Evolutionary conservation across 176 grass and related monocot species (phyloP).

Genomic region (Urochloa ruziziensis): DNA sequence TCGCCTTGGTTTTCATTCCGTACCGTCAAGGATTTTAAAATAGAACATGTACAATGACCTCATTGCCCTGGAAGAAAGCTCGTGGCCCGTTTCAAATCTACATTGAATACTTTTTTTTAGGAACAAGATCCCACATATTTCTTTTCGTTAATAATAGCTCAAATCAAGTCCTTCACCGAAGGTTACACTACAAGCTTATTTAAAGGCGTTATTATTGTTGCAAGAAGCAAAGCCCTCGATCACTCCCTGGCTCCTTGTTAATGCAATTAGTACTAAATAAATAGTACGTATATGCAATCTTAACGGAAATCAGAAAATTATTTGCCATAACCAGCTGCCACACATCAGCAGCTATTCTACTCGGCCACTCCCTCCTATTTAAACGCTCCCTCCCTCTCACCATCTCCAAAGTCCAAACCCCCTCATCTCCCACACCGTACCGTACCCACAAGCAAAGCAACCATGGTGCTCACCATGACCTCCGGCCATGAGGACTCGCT

Average conservation of each 20-base stretch:
- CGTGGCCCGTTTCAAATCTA: neutral
- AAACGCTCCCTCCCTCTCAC: neutral
- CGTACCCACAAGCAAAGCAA: neutral
- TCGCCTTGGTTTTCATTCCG: neutral
- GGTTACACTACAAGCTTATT: neutral
- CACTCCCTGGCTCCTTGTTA: neutral
- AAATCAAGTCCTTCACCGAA: neutral
- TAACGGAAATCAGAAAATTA: neutral
- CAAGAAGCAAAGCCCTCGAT: too few species aligned
- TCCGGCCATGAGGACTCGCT: constrained; percentile 32
- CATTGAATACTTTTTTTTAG: neutral
- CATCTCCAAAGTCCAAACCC: constrained; percentile 11
- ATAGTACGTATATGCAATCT: neutral
- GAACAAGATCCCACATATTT: neutral
- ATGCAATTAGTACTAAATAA: too few species aligned
- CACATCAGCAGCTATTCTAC: neutral
- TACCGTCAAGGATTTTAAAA: neutral
- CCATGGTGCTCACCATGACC: constrained; percentile 35
- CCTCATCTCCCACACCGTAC: neutral
- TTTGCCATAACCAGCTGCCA: neutral
- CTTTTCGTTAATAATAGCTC: too few species aligned
- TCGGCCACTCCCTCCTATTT: constrained; percentile 3
- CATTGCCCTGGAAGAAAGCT: neutral
- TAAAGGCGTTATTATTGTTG: neutral
- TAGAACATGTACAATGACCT: neutral